Evolutionary conservation across 2,329 filamentous ascomycete species (phyloP), one percentile per base, ranked within the genome.

Genomic region (Rutstroemia sp.): DNA sequence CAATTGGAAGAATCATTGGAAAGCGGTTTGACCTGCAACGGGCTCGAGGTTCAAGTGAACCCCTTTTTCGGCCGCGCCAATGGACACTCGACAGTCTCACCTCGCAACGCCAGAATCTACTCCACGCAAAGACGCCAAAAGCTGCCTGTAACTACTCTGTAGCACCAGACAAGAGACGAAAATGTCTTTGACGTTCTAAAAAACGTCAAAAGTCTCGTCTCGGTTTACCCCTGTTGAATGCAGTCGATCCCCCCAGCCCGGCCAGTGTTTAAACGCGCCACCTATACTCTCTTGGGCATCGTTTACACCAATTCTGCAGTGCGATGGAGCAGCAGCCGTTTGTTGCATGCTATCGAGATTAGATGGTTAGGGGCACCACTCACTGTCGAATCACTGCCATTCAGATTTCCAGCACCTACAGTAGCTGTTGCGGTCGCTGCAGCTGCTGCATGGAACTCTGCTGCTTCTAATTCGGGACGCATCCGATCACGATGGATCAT

Each of bases 391-490:
- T 51, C 46, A 36, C 12, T 34, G 6, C 5, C 47, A 19, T 51
- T 45, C 47, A 19, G 19, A 23, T 54, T 42, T 38, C 14, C 25
- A 47, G 52, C 23, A 34, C 52, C 30, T n/a, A 50, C 52, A 55
- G 45, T 50, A 50, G 52, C 40, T 38, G 16, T 55, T 25, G 25
- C 46, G 27, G 30, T 49, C 23, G 40, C 19, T 39, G 52, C 45
- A 54, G 23, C 45, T 44, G 40, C 5, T 19, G 40, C 16, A 44
- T 49, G n/a, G 39, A 38, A 48, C 3, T 27, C 25, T 27, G 25
- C 39, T 42, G 23, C n/a, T 40, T 50, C 52, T 54, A 54, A 54
- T 54, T 54, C 36, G n/a, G 46, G 52, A 54, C 42, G 25, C 52
- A 34, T 50, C 16, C 3, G 10, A 14, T 12, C 30, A 12, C 4